Conservation (phyloP, 768 basidiomycete species). For the Rhodotorula sphaerocarpa region DNA sequence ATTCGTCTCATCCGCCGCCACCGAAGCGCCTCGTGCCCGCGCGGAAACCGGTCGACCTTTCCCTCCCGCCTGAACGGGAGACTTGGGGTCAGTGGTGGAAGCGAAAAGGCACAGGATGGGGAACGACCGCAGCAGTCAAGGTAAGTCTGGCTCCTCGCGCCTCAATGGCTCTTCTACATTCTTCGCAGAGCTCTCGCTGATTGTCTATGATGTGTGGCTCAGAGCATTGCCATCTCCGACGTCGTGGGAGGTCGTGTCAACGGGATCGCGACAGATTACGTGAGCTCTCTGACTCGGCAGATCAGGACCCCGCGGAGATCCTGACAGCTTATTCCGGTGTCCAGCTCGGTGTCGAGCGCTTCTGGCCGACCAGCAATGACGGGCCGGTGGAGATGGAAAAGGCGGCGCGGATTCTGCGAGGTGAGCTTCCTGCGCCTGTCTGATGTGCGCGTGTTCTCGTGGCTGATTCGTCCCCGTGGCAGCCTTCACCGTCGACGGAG, state of each 20-base stretch:
- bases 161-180: not conserved
- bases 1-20: conserved; percentile 15
- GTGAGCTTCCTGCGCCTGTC: not conserved
- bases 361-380: conserved; percentile 28
- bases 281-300: not conserved
- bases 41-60: not conserved
- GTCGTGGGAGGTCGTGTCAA: conserved; percentile 17
- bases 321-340: not conserved
- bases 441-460: not conserved
- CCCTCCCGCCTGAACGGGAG: conserved; percentile 4
- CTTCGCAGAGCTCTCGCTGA: too few species aligned
- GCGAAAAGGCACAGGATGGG: conserved; percentile 3
- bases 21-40: conserved; percentile 3
- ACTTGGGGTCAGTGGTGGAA: conserved; percentile 9
- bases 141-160: not conserved
- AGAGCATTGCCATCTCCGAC: conserved; percentile 25
- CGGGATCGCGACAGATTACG: conserved; percentile 5
- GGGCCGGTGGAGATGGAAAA: conserved; percentile 36
- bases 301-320: not conserved
- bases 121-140: conserved; percentile 4
- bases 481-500: conserved; percentile 37
- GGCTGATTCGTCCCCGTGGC: not conserved
- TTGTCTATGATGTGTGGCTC: not conserved
- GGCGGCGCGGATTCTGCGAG: conserved; percentile 35
- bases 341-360: conserved; percentile 14